Evolutionary conservation across 306 rosid species (phyloP).

Genomic region (Dicorynia guianensis): DNA sequence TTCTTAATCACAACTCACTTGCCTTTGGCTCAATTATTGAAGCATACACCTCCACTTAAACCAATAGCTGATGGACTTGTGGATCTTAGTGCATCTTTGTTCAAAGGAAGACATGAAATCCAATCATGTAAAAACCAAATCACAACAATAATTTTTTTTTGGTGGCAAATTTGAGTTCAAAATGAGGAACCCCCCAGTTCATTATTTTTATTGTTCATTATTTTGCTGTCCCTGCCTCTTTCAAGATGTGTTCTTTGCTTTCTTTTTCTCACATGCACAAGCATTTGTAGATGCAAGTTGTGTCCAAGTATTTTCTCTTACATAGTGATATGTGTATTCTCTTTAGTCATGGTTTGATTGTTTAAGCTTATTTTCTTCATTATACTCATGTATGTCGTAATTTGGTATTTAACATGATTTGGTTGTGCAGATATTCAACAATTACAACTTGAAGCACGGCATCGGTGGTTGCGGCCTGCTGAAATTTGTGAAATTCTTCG

Average conservation of each 20-base stretch:
- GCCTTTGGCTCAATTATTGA: slow-evolving; percentile 1
- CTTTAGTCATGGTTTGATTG: slow-evolving; percentile 25
- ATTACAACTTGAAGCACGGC: slow-evolving; percentile 76
- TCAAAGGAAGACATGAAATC: background rate
- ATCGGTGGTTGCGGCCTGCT: slow-evolving; percentile 93
- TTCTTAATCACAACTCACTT: background rate
- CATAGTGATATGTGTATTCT: slow-evolving; percentile 22
- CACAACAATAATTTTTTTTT: background rate
- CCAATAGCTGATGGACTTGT: background rate
- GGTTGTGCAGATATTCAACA: slow-evolving; percentile 73
- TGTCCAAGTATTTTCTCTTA: background rate
- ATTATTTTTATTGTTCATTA: background rate
- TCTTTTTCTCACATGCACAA: background rate
- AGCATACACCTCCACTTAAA: background rate
- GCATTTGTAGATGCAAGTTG: background rate
- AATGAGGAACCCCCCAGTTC: background rate
- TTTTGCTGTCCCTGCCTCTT: background rate
- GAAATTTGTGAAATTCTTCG: slow-evolving; percentile 96
- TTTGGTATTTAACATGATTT: slow-evolving; percentile 19
- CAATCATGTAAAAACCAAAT: background rate
- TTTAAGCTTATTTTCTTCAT: slow-evolving; percentile 28
- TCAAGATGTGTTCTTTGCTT: background rate
- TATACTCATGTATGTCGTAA: slow-evolving; percentile 16
- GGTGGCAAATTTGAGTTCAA: background rate
- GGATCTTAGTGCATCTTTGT: background rate